Evolutionary conservation across 768 basidiomycete species (phyloP).

Genomic region (Serendipita indica): DNA sequence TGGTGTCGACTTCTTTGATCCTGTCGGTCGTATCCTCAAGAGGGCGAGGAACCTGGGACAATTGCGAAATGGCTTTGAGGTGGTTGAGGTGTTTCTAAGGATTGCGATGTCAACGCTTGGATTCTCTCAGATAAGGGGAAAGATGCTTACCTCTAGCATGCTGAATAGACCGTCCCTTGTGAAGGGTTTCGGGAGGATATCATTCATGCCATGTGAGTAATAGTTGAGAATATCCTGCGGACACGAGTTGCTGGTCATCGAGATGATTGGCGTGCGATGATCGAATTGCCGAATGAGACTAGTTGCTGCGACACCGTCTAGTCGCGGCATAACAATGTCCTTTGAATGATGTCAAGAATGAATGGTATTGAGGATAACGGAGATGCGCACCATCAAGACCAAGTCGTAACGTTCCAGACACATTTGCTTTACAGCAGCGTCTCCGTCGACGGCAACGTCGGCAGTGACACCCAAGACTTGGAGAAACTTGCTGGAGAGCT

Average conservation of each 20-base stretch:
- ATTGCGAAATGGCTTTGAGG: conserved; percentile 71
- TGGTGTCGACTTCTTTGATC: conserved; percentile 21
- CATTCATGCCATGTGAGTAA: conserved; percentile 87
- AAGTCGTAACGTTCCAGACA: conserved; percentile 91
- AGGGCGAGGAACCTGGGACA: conserved; percentile 48
- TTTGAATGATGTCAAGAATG: conserved; percentile 19
- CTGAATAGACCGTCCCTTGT: conserved; percentile 82
- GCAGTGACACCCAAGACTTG: conserved; percentile 91
- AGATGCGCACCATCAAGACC: conserved; percentile 68
- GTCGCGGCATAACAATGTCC: conserved; percentile 86
- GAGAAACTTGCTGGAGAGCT: conserved; percentile 80
- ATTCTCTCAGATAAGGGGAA: conserved; percentile 6
- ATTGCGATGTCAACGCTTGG: not conserved
- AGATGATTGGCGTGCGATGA: conserved; percentile 90
- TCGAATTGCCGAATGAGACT: conserved; percentile 91
- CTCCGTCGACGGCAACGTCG: conserved; percentile 88
- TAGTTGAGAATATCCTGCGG: conserved; percentile 89
- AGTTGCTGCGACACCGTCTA: conserved; percentile 82
- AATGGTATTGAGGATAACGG: conserved; percentile 8
- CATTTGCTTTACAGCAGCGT: conserved; percentile 90
- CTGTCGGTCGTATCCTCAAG: conserved; percentile 26
- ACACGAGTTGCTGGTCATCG: conserved; percentile 92
- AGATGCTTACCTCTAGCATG: conserved; percentile 65
- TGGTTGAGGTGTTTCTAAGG: conserved; percentile 72
- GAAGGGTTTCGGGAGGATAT: conserved; percentile 92